Evolutionary conservation across 1,139 yeast species (phyloP).

Genomic region (Suhomyces atakaporum): DNA sequence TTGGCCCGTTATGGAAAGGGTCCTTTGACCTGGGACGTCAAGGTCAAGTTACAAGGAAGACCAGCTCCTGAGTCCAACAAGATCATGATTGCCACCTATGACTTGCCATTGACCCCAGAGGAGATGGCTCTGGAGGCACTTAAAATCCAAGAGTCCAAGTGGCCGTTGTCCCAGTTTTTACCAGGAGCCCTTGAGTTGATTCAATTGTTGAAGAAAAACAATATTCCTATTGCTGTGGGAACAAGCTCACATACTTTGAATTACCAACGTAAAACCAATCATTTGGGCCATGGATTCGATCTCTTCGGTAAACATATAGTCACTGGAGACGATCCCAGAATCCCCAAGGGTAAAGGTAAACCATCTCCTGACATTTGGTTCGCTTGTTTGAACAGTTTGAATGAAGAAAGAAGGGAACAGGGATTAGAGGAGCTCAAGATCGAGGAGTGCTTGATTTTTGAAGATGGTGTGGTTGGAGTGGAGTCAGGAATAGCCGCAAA

Average conservation of each 20-base stretch:
- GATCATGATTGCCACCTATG: slow-evolving; percentile 64
- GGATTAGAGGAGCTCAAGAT: slow-evolving; percentile 54
- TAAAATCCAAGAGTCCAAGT: slow-evolving; percentile 55
- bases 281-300: slow-evolving; percentile 60
- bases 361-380: slow-evolving; percentile 94
- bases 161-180: slow-evolving; percentile 66
- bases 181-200: slow-evolving; percentile 85
- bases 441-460: slow-evolving; percentile 84
- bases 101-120: slow-evolving; percentile 65
- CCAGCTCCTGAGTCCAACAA: slow-evolving; percentile 75
- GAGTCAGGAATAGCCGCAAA: slow-evolving; percentile 79
- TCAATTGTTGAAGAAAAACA: slow-evolving; percentile 43
- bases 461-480: slow-evolving; percentile 93
- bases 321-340: slow-evolving; percentile 84
- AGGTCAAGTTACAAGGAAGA: slow-evolving; percentile 82
- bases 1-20: slow-evolving; percentile 71
- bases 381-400: slow-evolving; percentile 71
- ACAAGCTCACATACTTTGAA: slow-evolving; percentile 73
- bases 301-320: slow-evolving; percentile 69
- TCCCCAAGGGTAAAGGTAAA: slow-evolving; percentile 84
- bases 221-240: slow-evolving; percentile 87
- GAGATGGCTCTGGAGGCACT: slow-evolving; percentile 56
- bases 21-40: slow-evolving; percentile 86
- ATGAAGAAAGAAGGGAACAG: slow-evolving; percentile 41
- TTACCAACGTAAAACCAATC: slow-evolving; percentile 67